A percentile compares a stretch with the other conserved stretches of the same genome.
phyloP scores from a whole-genome alignment of 495 filamentous ascomycete species.

The Lasiosphaeriaceae sp. region DNA sequence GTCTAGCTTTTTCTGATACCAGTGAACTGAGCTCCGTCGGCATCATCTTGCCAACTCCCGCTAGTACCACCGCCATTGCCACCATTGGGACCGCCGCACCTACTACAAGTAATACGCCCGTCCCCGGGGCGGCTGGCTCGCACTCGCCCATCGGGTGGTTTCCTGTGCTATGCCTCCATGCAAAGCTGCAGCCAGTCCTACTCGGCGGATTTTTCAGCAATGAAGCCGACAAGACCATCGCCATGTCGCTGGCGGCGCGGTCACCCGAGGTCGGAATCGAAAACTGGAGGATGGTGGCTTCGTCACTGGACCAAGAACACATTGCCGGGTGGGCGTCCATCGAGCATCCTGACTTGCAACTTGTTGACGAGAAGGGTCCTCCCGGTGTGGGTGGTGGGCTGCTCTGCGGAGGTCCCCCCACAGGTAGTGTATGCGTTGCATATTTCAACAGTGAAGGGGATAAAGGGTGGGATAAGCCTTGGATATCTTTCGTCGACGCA shows the following conservation, averaged over 20 bases:
- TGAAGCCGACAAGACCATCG: slow-evolving; percentile 1
- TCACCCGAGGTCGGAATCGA: background rate
- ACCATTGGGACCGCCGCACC: background rate
- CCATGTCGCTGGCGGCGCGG: background rate
- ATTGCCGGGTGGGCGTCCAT: slow-evolving; percentile 13
- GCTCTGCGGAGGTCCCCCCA: background rate
- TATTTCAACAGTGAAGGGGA: background rate
- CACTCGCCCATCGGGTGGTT: slow-evolving; percentile 1
- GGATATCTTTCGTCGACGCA: background rate
- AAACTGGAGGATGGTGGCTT: slow-evolving; percentile 10
- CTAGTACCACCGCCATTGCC: too few species aligned
- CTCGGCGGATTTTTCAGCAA: slow-evolving; percentile 3
- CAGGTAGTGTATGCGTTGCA: slow-evolving; percentile 6
- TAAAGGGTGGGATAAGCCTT: background rate
- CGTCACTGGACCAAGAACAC: slow-evolving; percentile 1
- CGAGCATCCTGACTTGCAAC: slow-evolving; percentile 6
- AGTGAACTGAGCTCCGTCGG: too few species aligned
- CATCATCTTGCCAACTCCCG: too few species aligned
- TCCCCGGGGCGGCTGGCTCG: background rate
- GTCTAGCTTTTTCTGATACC: too few species aligned
- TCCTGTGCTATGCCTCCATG: slow-evolving; percentile 8
- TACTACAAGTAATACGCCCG: too few species aligned
- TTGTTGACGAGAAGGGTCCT: background rate
- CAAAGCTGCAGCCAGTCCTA: slow-evolving; percentile 12
- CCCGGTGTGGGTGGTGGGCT: background rate